Percentiles rank a stretch among this genome's conserved stretches.
Evolutionary conservation across 495 filamentous ascomycete genomes (phyloP).

Genomic region (Penicilliopsis zonata): DNA sequence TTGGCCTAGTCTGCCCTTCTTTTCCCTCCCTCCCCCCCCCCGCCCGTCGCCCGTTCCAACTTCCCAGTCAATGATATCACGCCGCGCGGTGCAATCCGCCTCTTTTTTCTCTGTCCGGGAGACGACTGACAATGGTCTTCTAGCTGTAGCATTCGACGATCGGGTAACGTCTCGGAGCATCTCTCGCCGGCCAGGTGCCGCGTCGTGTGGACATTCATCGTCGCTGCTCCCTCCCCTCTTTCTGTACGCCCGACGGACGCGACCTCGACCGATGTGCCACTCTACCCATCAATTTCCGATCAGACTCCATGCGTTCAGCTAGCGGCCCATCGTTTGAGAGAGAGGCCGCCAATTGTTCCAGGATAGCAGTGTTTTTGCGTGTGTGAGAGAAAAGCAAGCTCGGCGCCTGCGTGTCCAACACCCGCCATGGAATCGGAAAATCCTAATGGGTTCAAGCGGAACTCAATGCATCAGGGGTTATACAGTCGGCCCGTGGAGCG

Average conservation of each 20-base stretch:
- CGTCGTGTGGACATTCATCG: background rate
- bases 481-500: constrained; percentile 36
- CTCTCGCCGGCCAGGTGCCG: no score
- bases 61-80: background rate
- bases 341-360: constrained; percentile 24
- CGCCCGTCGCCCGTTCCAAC: background rate
- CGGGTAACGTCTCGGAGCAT: constrained; percentile 1
- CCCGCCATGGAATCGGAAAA: constrained; percentile 27
- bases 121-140: constrained; percentile 1
- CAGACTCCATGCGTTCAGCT: constrained; percentile 37
- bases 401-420: background rate
- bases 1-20: background rate
- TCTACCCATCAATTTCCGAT: constrained; percentile 9
- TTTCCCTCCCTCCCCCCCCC: background rate
- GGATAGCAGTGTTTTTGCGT: constrained; percentile 18
- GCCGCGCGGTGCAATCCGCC: background rate
- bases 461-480: constrained; percentile 29
- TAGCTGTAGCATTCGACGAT: constrained; percentile 1
- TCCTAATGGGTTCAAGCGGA: constrained; percentile 30
- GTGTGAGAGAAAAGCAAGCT: constrained; percentile 4
- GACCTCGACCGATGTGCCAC: constrained; percentile 25
- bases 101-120: background rate
- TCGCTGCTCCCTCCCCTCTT: constrained; percentile 7
- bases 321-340: constrained; percentile 23
- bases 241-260: constrained; percentile 14